Evolutionary conservation across 495 filamentous ascomycete species (phyloP).

Genomic region (Bombardia bombarda): DNA sequence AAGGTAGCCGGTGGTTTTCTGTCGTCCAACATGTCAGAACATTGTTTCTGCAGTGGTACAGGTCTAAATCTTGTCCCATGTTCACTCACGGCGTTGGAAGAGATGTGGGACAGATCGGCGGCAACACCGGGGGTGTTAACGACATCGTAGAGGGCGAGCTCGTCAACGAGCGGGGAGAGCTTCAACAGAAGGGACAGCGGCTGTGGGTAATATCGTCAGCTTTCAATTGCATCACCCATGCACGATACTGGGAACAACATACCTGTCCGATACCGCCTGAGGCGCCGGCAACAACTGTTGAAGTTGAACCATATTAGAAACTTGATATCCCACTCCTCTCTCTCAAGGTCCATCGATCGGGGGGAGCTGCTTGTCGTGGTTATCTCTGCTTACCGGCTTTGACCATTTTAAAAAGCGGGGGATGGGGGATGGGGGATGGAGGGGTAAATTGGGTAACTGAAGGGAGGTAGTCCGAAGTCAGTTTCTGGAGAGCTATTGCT

Average conservation of each 20-base stretch:
- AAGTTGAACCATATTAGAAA: conserved; percentile 19
- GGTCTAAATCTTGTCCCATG: background rate
- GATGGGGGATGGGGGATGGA: conserved; percentile 13
- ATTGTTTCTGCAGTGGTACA: conserved; percentile 5
- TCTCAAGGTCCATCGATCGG: too few relatives aligned
- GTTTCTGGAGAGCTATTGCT: too few relatives aligned
- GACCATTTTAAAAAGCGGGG: conserved; percentile 56
- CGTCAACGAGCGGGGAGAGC: conserved; percentile 72
- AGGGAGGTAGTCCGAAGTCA: conserved; percentile 2
- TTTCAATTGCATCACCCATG: background rate
- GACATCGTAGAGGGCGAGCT: conserved; percentile 96
- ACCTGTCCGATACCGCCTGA: conserved; percentile 99
- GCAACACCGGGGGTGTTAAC: conserved; percentile 96
- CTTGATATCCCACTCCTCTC: too few relatives aligned
- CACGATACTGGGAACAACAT: conserved; percentile 1
- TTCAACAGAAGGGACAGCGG: conserved; percentile 94
- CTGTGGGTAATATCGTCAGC: conserved; percentile 36
- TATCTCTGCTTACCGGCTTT: conserved; percentile 87
- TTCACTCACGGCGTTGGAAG: conserved; percentile 72
- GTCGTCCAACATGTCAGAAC: conserved; percentile 22
- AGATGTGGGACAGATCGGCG: conserved; percentile 95
- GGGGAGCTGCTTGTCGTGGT: too few relatives aligned
- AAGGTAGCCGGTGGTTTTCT: conserved; percentile 89
- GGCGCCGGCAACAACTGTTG: conserved; percentile 83
- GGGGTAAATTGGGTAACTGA: conserved; percentile 10